phyloP scores from a whole-genome alignment of 2,329 filamentous ascomycete genomes.

The Paecilomyces niveus region DNA sequence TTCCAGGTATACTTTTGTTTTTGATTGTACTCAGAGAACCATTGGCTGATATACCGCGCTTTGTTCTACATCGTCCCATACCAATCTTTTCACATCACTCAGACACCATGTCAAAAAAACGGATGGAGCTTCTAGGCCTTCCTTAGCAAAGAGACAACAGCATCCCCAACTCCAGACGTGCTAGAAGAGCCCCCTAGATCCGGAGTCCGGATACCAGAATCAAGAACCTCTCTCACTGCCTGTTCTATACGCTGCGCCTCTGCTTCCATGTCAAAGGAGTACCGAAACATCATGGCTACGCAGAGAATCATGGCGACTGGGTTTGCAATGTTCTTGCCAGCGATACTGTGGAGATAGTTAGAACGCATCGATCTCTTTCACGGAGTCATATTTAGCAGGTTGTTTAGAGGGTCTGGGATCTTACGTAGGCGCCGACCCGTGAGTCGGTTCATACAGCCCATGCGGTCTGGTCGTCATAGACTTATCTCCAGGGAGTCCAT shows the following conservation, averaged over 20 bases:
- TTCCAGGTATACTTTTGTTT: too few relatives aligned
- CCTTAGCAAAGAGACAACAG: slow-evolving; percentile 62
- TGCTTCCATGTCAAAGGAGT: slow-evolving; percentile 69
- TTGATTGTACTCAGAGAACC: too few relatives aligned
- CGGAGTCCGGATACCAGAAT: slow-evolving; percentile 66
- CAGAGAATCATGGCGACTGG: slow-evolving; percentile 84
- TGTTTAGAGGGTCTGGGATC: slow-evolving; percentile 6
- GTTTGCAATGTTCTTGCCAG: slow-evolving; percentile 78
- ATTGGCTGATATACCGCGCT: too few relatives aligned
- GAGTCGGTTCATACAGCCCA: slow-evolving; percentile 90
- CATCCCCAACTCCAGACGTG: slow-evolving; percentile 70
- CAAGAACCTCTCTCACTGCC: slow-evolving; percentile 69
- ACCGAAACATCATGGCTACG: slow-evolving; percentile 87
- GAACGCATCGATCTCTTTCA: slow-evolving; percentile 45
- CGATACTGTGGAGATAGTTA: slow-evolving; percentile 65
- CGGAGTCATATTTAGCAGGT: background rate
- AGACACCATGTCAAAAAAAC: background rate
- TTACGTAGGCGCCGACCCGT: slow-evolving; percentile 48
- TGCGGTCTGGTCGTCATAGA: slow-evolving; percentile 61
- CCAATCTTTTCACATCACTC: too few relatives aligned
- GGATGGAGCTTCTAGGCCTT: slow-evolving; percentile 21
- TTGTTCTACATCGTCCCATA: too few relatives aligned
- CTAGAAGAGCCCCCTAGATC: slow-evolving; percentile 69
- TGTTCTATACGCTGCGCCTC: slow-evolving; percentile 72
- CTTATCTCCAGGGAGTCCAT: slow-evolving; percentile 67